Conservation (phyloP, 2,329 filamentous ascomycete genomes). For the Helotiales sp. region DNA sequence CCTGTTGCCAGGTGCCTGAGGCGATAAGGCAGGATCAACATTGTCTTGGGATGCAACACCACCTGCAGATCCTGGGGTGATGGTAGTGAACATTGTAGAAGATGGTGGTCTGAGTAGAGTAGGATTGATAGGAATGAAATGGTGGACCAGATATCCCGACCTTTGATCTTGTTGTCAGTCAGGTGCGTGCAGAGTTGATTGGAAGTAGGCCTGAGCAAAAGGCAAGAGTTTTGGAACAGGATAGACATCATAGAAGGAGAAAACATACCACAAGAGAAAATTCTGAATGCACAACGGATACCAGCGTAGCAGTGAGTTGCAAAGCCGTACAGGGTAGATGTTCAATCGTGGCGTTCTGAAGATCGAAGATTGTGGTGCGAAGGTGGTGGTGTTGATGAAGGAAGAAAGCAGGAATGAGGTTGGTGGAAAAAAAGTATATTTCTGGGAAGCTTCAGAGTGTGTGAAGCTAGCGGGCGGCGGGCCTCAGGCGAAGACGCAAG, state of each 20-base stretch:
- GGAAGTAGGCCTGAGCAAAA: too few relatives aligned
- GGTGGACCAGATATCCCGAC: not conserved
- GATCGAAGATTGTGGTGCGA: not conserved
- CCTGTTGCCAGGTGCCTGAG: not conserved
- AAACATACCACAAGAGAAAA: too few relatives aligned
- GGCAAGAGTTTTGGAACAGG: too few relatives aligned
- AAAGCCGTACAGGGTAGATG: too few relatives aligned
- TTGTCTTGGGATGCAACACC: not conserved
- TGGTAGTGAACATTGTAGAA: not conserved
- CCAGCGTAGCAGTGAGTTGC: too few relatives aligned
- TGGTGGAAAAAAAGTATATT: conserved; percentile 1
- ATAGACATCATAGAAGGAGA: too few relatives aligned
- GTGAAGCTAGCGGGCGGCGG: not conserved
- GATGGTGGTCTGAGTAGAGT: not conserved
- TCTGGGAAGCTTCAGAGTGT: not conserved
- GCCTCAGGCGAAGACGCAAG: not conserved
- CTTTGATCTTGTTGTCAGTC: too few relatives aligned
- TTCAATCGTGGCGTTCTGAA: not conserved
- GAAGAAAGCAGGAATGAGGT: too few relatives aligned
- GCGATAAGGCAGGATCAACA: not conserved
- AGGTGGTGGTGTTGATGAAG: not conserved
- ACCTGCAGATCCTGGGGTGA: not conserved
- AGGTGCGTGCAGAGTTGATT: too few relatives aligned
- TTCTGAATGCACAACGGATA: too few relatives aligned
- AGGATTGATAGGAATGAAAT: not conserved